Base-by-base conservation (phyloP, 495 filamentous ascomycete species). In the Immersiella caudata region DNA sequence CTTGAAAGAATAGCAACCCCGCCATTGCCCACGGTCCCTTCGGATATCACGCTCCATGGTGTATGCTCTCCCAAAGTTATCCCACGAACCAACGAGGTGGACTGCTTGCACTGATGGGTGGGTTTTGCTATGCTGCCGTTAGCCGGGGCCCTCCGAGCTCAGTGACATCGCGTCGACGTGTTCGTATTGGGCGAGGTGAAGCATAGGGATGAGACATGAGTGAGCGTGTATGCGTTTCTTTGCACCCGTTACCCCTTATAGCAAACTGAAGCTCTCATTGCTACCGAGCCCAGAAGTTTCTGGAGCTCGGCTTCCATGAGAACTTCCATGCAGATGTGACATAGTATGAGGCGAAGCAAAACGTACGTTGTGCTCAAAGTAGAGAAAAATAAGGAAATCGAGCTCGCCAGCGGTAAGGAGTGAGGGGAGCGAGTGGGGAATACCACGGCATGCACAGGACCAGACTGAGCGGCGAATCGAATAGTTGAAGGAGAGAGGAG, bases 1-100 rank as follows among this genome's bases (percentile, higher is more conserved):
- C 67, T 90, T 85, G 76, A 95, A 96, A 5, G 86, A 85, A 77
- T 93, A 89, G 72, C 93, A 96, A 62, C 93, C 93, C 65, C 87
- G 85, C 93, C 93, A 96, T 71, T 90, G 86, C 56, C 89, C 87
- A 27, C 81, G 80, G 60, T 90, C 90, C 61, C 88, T 83, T 72
- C 89, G 87, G 64, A 74, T 79, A 71, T 97, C 93, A 70, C 86
- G 85, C 72, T 93, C 87, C 89, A 97, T 93, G 2, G 77, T 83
- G 82, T 97, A 93, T 25, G 86, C 77, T 70, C 83, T 87, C 27
- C 83, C 80, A 79, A 97, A 97, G 76, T 96, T 97, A 78, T 97
- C 93, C 93, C 93, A 97, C 64, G 93, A 97, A 65, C 93, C 93
- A 64, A 95, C 81, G 21, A 97, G 83, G 68, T 92, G 88, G 62